Base-by-base conservation (phyloP, 176 grass and related monocot genomes). In the Hyparrhenia diplandra region DNA sequence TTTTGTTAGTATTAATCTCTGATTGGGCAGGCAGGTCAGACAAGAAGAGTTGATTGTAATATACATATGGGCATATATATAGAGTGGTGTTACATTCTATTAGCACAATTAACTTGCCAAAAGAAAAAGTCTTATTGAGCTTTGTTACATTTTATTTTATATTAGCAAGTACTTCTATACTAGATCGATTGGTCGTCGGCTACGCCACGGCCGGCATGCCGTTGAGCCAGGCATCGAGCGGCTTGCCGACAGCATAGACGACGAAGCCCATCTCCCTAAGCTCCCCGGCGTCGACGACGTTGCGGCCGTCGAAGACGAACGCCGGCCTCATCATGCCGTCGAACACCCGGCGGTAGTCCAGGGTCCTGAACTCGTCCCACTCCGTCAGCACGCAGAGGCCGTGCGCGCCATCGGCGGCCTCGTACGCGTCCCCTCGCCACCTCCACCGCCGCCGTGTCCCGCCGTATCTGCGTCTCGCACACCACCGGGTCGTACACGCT, bases 241-340 rank as follows among this genome's bases (percentile, higher is more conserved):
- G 90, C 86, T 86, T 92, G 10, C 86, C 90, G 37, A 92, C 85
- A 1, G 90, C 69, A 71, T 88, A 88, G 24, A 92, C 86, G 45
- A 92, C 85, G 60, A 92, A 91, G n/a, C 85, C 89, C 6, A 91
- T 91, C 80, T 91, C 75, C 61, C 89, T 91, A 14, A 91, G 75
- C 82, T 86, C 83, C 23, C 71, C 73, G 1, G 43, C 82, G 29
- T 92, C 86, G 1, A 92, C 90, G 34, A 92, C 73, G 73, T 79
- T 79, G 63, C 82, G 86, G 5, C 90, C 90, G 8, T 92, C 86
- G 59, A 88, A 92, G 41, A 88, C 31, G 45, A 88, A 92, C 66
- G 86, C 86, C 25, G 85, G 89, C 85, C 85, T 82, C 65, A 75
- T 77, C 89, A 88, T 88, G 27, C 39, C 75, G 13, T 82, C 65